Percentiles rank a stretch among this genome's conserved stretches.
Conservation (phyloP, 805 yeast genomes). For the Ogataea pini region DNA sequence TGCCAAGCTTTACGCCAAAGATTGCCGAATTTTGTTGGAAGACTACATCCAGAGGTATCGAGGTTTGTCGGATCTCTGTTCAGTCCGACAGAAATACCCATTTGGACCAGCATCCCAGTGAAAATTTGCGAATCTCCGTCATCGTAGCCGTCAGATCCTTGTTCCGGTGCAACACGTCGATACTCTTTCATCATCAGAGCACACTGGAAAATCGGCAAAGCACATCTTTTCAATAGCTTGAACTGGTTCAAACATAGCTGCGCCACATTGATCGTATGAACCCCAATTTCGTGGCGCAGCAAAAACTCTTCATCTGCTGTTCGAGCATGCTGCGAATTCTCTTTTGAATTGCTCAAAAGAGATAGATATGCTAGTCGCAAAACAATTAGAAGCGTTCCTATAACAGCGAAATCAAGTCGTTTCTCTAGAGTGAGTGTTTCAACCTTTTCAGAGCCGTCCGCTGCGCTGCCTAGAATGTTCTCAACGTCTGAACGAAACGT, state of each 20-base stretch:
- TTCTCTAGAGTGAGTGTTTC: constrained; percentile 37
- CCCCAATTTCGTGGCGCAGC: constrained; percentile 46
- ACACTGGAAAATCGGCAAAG: constrained; percentile 55
- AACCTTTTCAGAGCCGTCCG: constrained; percentile 15
- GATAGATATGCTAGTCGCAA: constrained; percentile 46
- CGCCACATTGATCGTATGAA: constrained; percentile 48
- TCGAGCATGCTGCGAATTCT: constrained; percentile 26
- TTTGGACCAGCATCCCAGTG: constrained; percentile 57
- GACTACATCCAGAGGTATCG: constrained; percentile 14
- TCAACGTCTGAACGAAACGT: constrained; percentile 37
- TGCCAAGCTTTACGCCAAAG: constrained; percentile 64
- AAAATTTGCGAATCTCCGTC: constrained; percentile 60
- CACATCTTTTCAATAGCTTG: constrained; percentile 47
- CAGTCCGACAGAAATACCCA: constrained; percentile 67
- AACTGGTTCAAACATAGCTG: constrained; percentile 58
- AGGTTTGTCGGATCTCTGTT: constrained; percentile 66
- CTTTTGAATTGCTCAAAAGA: constrained; percentile 34
- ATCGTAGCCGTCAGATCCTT: constrained; percentile 54
- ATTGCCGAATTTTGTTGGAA: constrained; percentile 36
- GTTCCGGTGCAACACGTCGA: constrained; percentile 52
- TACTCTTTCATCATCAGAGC: constrained; percentile 53
- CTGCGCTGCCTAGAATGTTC: constrained; percentile 39
- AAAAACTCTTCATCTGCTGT: constrained; percentile 39
- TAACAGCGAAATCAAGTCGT: constrained; percentile 48
- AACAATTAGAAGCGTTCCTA: constrained; percentile 48